A percentile compares a stretch with the other conserved stretches of the same genome.
Evolutionary conservation across 176 grass and related monocot genomes (phyloP).

Genomic region (Cocos nucifera): DNA sequence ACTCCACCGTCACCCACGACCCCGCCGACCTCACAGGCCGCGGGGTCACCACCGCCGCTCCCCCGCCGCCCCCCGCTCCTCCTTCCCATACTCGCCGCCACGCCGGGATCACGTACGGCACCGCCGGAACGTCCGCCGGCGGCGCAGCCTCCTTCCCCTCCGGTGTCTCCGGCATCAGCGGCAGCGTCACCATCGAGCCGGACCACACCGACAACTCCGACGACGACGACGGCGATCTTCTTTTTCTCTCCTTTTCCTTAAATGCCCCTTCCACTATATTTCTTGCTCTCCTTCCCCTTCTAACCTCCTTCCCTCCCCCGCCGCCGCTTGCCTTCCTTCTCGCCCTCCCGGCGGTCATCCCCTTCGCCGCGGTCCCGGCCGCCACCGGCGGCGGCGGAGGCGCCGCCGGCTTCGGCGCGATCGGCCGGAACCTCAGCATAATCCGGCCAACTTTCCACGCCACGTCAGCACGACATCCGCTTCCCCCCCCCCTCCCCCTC

Average conservation of each 20-base stretch:
- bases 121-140: neutral
- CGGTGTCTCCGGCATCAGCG: conserved; percentile 12
- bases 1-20: conserved; percentile 53
- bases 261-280: too few relatives aligned
- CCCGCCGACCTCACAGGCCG: neutral
- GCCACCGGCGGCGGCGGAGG: neutral
- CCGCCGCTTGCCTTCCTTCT: conserved; percentile 22
- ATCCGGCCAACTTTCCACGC: conserved; percentile 51
- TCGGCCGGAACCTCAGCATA: conserved; percentile 80
- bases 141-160: neutral
- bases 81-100: neutral
- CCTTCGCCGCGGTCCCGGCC: neutral
- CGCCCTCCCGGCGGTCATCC: neutral
- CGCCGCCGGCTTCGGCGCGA: conserved; percentile 69
- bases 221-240: conserved; percentile 24
- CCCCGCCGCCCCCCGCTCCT: neutral
- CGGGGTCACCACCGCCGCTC: neutral
- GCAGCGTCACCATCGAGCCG: conserved; percentile 27
- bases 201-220: conserved; percentile 32
- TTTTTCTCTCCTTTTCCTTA: neutral
- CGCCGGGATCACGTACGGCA: neutral
- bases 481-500: neutral
- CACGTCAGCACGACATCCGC: neutral
- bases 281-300: neutral
- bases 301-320: neutral